Percentiles rank a stretch among this genome's conserved stretches.
Conservation (phyloP, 129 eudicot species). For the Chrysanthemum makinoi region DNA sequence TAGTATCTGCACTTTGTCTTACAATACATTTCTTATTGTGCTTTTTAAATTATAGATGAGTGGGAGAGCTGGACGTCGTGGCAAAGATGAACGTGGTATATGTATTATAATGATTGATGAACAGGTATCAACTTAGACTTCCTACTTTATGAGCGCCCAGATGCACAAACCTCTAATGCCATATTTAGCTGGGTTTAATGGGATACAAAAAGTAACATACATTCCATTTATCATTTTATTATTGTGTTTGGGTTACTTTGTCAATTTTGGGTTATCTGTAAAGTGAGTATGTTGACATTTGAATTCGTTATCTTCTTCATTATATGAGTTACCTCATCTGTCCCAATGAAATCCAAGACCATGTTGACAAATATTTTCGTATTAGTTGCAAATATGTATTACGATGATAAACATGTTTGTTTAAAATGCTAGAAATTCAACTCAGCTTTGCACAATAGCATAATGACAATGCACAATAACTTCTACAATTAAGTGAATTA, state of each 20-base stretch:
- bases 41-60: conserved; percentile 68
- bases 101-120: conserved; percentile 97
- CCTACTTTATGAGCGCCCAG: background rate
- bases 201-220: too few species aligned
- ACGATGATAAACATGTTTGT: background rate
- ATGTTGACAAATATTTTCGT: background rate
- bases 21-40: conserved; percentile 22
- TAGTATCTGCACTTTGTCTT: conserved; percentile 10
- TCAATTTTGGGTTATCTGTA: background rate
- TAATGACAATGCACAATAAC: background rate
- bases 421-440: background rate
- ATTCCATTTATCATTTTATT: too few species aligned
- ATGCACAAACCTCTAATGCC: background rate
- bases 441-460: background rate
- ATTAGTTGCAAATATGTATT: background rate
- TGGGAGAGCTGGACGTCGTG: conserved; percentile 99
- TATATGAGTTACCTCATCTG: background rate
- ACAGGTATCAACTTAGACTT: conserved; percentile 46
- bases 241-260: too few species aligned
- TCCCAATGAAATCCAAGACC: background rate
- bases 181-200: background rate
- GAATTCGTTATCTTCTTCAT: background rate
- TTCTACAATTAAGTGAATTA: background rate
- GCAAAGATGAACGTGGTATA: conserved; percentile 98
- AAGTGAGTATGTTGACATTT: background rate